phyloP scores from a whole-genome alignment of 306 rosid genomes.

The Vigna angularis region DNA sequence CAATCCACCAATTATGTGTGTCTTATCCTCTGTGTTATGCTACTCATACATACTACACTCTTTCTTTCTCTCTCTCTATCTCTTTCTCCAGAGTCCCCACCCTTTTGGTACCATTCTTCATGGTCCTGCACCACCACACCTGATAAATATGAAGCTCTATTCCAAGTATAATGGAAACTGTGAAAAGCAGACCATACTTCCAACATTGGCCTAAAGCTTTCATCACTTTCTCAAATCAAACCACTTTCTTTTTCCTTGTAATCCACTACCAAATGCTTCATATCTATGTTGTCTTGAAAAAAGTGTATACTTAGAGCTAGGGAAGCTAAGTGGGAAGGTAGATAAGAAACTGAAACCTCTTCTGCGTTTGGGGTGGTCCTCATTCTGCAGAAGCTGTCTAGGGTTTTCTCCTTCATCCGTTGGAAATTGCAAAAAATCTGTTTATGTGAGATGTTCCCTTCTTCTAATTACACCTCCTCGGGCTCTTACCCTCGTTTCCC shows the following conservation, averaged over 20 bases:
- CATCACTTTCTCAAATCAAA: slow-evolving; percentile 15
- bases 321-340: not conserved
- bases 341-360: slow-evolving; percentile 35
- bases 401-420: slow-evolving; percentile 28
- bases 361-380: slow-evolving; percentile 36
- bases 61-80: slow-evolving; percentile 8
- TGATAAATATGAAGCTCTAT: slow-evolving; percentile 25
- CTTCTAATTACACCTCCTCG: slow-evolving; percentile 42
- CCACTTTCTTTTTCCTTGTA: not conserved
- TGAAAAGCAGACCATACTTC: not conserved
- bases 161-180: slow-evolving; percentile 18
- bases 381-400: slow-evolving; percentile 27
- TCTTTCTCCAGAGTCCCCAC: slow-evolving; percentile 18
- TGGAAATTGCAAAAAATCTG: slow-evolving; percentile 28
- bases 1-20: slow-evolving; percentile 52
- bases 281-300: not conserved
- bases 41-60: not conserved
- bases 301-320: slow-evolving; percentile 1
- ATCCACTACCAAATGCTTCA: not conserved
- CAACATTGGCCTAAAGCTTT: not conserved
- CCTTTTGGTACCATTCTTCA: not conserved
- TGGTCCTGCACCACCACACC: slow-evolving; percentile 34
- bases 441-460: slow-evolving; percentile 62
- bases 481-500: slow-evolving; percentile 65
- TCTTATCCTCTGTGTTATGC: slow-evolving; percentile 40